Conservation (phyloP, 495 filamentous ascomycete genomes). For the Hypoxylon crocopeplum region DNA sequence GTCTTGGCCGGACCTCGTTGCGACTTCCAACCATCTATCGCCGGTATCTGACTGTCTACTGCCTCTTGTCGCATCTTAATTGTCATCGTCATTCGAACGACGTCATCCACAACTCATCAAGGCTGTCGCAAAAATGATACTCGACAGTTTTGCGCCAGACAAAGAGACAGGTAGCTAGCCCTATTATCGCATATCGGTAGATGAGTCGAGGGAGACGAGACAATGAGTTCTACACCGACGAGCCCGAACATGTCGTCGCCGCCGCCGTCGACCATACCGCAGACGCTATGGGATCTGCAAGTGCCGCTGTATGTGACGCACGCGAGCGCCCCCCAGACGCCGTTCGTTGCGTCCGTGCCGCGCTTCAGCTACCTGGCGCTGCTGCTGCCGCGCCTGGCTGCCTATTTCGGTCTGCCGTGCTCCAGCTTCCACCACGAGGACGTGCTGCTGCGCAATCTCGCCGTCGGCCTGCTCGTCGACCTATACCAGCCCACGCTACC, state of each 20-base stretch:
- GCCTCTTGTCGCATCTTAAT: no score
- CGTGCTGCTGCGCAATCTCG: constrained; percentile 71
- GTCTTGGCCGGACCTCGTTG: constrained; percentile 1
- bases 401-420: constrained; percentile 73
- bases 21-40: background rate
- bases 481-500: constrained; percentile 71
- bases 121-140: constrained; percentile 27
- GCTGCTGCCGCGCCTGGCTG: constrained; percentile 76
- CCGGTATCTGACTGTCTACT: background rate
- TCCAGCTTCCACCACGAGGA: constrained; percentile 89
- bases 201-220: no score
- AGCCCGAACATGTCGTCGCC: background rate
- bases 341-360: constrained; percentile 64
- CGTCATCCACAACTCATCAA: background rate
- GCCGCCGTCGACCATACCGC: constrained; percentile 40
- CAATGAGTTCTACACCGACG: constrained; percentile 23
- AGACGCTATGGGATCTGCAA: constrained; percentile 56
- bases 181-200: no score
- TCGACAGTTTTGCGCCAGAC: background rate
- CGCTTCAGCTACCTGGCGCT: constrained; percentile 77
- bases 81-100: background rate
- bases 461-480: constrained; percentile 87
- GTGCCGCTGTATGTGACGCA: constrained; percentile 62
- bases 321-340: constrained; percentile 43
- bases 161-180: constrained; percentile 16